Percentiles rank a stretch among this genome's conserved stretches.
phyloP scores from a whole-genome alignment of 805 yeast genomes.

The Danielia oregonensis region DNA sequence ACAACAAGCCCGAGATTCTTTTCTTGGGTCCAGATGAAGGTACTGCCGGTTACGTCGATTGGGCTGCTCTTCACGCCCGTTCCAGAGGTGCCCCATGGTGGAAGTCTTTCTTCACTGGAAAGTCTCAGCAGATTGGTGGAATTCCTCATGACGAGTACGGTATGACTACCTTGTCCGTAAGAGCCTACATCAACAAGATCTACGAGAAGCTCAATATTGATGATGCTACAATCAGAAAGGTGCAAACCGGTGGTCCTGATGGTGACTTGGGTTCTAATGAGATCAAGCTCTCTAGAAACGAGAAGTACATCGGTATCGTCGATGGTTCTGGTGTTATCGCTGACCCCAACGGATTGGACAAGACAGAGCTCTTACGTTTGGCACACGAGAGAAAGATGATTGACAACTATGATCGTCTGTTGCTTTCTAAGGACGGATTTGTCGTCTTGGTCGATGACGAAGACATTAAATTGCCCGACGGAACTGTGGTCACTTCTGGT shows the following conservation, averaged over 20 bases:
- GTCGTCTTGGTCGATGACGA: constrained; percentile 81
- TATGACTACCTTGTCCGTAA: constrained; percentile 93
- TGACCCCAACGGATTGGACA: constrained; percentile 87
- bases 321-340: constrained; percentile 96
- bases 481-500: constrained; percentile 74
- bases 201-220: constrained; percentile 74
- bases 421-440: constrained; percentile 73
- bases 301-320: constrained; percentile 80
- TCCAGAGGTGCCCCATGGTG: constrained; percentile 94
- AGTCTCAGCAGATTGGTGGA: constrained; percentile 88
- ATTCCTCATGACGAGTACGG: constrained; percentile 98
- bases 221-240: constrained; percentile 57
- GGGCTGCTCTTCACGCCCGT: constrained; percentile 96
- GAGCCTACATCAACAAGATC: constrained; percentile 85
- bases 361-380: constrained; percentile 68
- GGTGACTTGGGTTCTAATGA: constrained; percentile 98
- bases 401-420: constrained; percentile 59
- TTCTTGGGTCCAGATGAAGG: constrained; percentile 99
- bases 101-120: constrained; percentile 98
- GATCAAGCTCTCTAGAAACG: constrained; percentile 79
- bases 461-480: constrained; percentile 75
- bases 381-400: constrained; percentile 78
- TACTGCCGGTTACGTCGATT: constrained; percentile 90
- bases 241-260: constrained; percentile 99
- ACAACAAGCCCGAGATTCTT: constrained; percentile 81